These are phyloP conservation scores for Colletotrichum filicis DNA, from an alignment of 2,329 filamentous ascomycete genomes.

Conservation along the genomic window DNA sequence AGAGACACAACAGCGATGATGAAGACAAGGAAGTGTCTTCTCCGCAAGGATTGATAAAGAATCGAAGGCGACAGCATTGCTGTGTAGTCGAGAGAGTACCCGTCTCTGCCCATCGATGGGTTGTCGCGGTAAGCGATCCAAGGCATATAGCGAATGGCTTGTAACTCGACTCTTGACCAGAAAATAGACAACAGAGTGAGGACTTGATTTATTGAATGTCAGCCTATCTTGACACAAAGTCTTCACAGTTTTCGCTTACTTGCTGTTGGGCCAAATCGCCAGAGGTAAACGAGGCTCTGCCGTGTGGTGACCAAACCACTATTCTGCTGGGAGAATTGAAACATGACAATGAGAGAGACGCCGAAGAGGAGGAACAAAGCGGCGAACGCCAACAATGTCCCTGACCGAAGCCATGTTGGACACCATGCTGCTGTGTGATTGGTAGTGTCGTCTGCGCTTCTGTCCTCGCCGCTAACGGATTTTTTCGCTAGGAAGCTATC, in stretches of 20 bases:
- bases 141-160: slow-evolving; percentile 23
- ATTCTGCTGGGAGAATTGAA: slow-evolving; percentile 5
- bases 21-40: slow-evolving; percentile 12
- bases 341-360: not conserved
- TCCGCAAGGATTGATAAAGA: slow-evolving; percentile 2
- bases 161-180: slow-evolving; percentile 19
- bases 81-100: slow-evolving; percentile 17
- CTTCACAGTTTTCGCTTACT: not conserved
- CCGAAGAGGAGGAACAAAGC: not conserved
- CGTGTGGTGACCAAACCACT: not conserved
- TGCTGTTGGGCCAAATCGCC: slow-evolving; percentile 23
- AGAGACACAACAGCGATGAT: not conserved
- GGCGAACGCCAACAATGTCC: not conserved
- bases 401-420: not conserved
- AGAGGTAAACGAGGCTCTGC: slow-evolving; percentile 4
- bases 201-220: not conserved
- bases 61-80: slow-evolving; percentile 21
- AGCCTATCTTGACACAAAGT: too few relatives aligned
- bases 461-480: too few relatives aligned
- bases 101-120: not conserved
- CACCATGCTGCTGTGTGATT: not conserved
- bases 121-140: slow-evolving; percentile 9
- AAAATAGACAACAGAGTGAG: slow-evolving; percentile 9
- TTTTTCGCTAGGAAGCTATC: too few relatives aligned
- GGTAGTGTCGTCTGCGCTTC: too few relatives aligned